A percentile compares a stretch with the other conserved stretches of the same genome.
Conservation (phyloP, 1,284 basidiomycete genomes). For the Ceratobasidium sp. region DNA sequence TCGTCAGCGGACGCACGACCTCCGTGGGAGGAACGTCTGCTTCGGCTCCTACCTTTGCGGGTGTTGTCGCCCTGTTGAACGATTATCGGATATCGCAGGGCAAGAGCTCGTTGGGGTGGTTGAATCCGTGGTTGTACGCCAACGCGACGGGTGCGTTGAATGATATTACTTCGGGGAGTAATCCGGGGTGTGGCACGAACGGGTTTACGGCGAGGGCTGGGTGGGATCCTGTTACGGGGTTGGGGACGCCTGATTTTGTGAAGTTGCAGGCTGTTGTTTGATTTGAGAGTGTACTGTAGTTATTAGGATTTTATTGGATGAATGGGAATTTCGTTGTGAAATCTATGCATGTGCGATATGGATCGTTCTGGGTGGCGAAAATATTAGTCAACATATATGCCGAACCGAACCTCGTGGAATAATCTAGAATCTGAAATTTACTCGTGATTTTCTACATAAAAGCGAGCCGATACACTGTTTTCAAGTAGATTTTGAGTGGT, state of each 20-base stretch:
- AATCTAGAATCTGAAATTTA: constrained; percentile 37
- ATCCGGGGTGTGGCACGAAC: constrained; percentile 26
- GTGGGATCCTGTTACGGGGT: constrained; percentile 50
- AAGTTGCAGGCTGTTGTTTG: constrained; percentile 6
- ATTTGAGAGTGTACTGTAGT: too few relatives aligned
- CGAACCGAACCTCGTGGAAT: constrained; percentile 12
- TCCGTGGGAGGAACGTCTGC: constrained; percentile 59
- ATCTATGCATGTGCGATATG: background rate
- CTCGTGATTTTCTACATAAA: background rate
- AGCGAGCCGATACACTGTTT: background rate
- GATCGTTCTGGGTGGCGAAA: too few relatives aligned
- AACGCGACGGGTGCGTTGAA: constrained; percentile 63
- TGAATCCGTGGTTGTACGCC: constrained; percentile 51
- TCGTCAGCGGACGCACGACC: background rate
- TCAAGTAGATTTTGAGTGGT: constrained; percentile 43
- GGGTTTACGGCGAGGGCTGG: constrained; percentile 49
- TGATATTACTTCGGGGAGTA: constrained; percentile 64
- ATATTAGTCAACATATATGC: background rate
- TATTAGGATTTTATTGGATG: too few relatives aligned
- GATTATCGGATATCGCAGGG: constrained; percentile 57
- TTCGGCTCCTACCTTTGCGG: constrained; percentile 60
- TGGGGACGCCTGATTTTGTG: constrained; percentile 42
- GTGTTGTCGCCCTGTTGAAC: constrained; percentile 61
- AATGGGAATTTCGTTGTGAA: background rate
- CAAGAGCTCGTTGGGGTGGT: constrained; percentile 58